Base-by-base conservation (phyloP, 2,329 filamentous ascomycete genomes). In the Venturia oleaginea region DNA sequence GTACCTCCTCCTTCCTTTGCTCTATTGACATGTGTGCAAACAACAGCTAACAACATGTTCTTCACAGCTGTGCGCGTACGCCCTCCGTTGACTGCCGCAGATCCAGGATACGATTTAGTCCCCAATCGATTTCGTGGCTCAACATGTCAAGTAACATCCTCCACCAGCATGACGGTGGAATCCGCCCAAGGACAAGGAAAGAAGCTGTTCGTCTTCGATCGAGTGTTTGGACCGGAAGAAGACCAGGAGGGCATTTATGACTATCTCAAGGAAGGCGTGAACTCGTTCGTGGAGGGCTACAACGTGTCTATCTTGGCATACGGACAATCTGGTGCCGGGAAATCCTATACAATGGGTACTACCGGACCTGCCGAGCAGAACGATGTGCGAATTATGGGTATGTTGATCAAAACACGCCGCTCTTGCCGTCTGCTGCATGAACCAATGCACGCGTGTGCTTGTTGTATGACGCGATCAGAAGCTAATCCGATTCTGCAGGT, bases 281-380 rank as follows among this genome's bases (percentile, higher is more conserved):
- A 83, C 70, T 90, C 92, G 2, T 99, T 99, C 70, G 80, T 94
- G 1, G 91, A 97, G 73, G 94, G 94, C 64, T 99, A 97, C 83
- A 99, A 99, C 84, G 94, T 99, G 65, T 99, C 94, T 3, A 86
- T 99, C 61, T 80, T 99, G 70, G 94, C 94, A 59, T 99, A 99
- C 72, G 94, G 94, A 69, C 94, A 99, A 79, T 99, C 94, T 34
- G 94, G 94, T 65, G 92, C 94, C 13, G 94, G 94, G 70, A 99
- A 99, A 78, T 97, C 93, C 2, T 97, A 96, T 74, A 99, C 94
- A 0, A 99, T 99, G 94, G 94, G 94, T 65, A 99, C 94, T 0
- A 92, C 93, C 0, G 92, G 92, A 4, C 91, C 92, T 1, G 76
- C 76, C 27, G 92, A 97, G 71, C 89, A 95, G 72, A 81, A 80